A percentile compares a stretch with the other conserved stretches of the same genome.
Evolutionary conservation across 2,329 filamentous ascomycete species (phyloP).

Genomic region (Monosporascus cannonballus): DNA sequence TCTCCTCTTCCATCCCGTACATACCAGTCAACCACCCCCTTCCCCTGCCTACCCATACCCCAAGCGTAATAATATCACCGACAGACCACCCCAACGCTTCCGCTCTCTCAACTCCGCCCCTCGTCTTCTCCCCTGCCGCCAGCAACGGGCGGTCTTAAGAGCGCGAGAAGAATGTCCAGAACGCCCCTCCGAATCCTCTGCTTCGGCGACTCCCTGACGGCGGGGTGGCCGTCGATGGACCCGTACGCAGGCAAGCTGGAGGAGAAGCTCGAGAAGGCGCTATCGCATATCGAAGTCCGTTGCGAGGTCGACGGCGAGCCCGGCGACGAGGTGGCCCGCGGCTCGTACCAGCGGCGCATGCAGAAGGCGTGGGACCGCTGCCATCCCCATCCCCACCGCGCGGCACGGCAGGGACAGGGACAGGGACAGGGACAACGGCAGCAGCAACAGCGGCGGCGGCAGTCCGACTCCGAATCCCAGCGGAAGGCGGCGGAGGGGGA

Average conservation of each 20-base stretch:
- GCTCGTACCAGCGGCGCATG: slow-evolving; percentile 26
- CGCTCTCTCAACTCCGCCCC: too few species aligned
- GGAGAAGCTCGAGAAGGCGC: slow-evolving; percentile 38
- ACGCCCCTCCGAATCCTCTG: slow-evolving; percentile 49
- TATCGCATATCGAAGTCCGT: slow-evolving; percentile 35
- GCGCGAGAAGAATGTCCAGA: slow-evolving; percentile 17
- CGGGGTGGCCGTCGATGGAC: slow-evolving; percentile 43
- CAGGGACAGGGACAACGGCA: background rate
- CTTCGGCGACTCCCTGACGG: slow-evolving; percentile 60
- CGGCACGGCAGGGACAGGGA: background rate
- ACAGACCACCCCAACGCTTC: too few species aligned
- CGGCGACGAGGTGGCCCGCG: slow-evolving; percentile 41
- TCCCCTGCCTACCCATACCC: too few species aligned
- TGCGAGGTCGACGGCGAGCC: slow-evolving; percentile 42
- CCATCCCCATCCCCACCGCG: background rate
- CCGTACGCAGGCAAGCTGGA: slow-evolving; percentile 49
- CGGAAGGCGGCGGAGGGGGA: too few species aligned
- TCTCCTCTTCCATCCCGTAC: too few species aligned
- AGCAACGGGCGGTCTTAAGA: background rate
- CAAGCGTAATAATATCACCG: too few species aligned
- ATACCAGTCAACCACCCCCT: too few species aligned
- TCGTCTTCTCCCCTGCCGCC: background rate
- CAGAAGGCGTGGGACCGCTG: slow-evolving; percentile 16
- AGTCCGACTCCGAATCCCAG: background rate
- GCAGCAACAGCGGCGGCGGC: background rate